These are phyloP conservation scores for Glycine soja DNA, from an alignment of 306 rosid genomes.

Conservation along the genomic window DNA sequence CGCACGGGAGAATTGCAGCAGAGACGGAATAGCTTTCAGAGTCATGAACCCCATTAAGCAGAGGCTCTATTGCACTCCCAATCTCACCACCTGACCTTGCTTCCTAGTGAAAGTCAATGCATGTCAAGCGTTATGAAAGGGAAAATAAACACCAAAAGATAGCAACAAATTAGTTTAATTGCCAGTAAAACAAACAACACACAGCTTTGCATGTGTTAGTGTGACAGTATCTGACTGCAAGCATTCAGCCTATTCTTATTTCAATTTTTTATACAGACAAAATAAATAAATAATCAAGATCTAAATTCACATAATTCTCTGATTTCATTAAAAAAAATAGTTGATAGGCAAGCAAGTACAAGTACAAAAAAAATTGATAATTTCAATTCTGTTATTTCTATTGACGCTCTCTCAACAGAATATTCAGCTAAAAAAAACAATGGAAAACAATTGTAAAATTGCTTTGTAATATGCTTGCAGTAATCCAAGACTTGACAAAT, in stretches of 20 bases:
- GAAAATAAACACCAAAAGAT: conserved; percentile 21
- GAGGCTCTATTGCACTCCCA: conserved; percentile 64
- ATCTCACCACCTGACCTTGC: conserved; percentile 58
- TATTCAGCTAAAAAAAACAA: background rate
- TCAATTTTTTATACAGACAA: conserved; percentile 1
- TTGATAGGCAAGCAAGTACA: background rate
- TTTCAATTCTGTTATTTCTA: conserved; percentile 6
- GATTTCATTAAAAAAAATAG: background rate
- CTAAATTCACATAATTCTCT: conserved; percentile 16
- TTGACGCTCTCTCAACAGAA: background rate
- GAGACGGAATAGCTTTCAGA: conserved; percentile 65
- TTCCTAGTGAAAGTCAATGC: conserved; percentile 54
- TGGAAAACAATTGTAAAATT: background rate
- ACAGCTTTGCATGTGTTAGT: background rate
- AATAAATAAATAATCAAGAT: conserved; percentile 15
- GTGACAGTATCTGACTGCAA: background rate
- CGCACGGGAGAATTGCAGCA: conserved; percentile 90
- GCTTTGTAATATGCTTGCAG: background rate
- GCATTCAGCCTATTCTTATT: conserved; percentile 34
- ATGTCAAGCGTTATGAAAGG: conserved; percentile 34
- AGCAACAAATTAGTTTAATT: background rate
- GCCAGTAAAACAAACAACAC: conserved; percentile 36
- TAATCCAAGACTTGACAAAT: background rate
- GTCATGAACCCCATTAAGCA: conserved; percentile 53
- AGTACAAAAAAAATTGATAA: background rate